Conservation (phyloP, 257 asterid species). For the Primulina huaijiensis region DNA sequence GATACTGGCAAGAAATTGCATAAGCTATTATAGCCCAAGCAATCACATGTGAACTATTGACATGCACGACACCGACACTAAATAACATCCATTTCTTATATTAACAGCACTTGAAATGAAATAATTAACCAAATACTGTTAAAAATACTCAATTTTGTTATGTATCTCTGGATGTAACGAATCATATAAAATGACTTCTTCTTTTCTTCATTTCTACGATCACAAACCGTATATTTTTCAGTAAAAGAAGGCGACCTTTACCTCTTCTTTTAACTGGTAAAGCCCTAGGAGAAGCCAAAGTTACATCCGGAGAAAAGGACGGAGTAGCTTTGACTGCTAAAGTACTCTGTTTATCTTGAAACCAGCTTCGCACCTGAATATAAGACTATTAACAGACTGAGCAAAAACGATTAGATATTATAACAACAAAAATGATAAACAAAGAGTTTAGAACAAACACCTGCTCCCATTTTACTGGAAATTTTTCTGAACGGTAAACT, state of each 20-base stretch:
- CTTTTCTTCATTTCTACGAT: constrained; percentile 6
- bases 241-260: constrained; percentile 29
- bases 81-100: background rate
- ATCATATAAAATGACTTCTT: constrained; percentile 16
- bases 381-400: background rate
- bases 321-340: constrained; percentile 32
- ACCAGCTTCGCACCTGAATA: constrained; percentile 71
- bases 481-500: background rate
- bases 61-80: background rate
- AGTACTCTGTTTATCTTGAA: constrained; percentile 36
- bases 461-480: constrained; percentile 29
- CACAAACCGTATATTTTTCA: constrained; percentile 9
- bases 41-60: background rate
- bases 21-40: constrained; percentile 12
- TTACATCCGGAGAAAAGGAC: constrained; percentile 19
- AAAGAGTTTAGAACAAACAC: constrained; percentile 34
- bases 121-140: background rate
- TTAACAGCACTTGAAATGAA: background rate
- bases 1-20: constrained; percentile 30
- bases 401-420: constrained; percentile 6
- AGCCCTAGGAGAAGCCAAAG: constrained; percentile 25
- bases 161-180: background rate
- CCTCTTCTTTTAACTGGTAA: constrained; percentile 28
- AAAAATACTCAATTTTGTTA: background rate
- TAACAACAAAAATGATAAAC: background rate